Conservation (phyloP, 257 asterid species). For the Nicotiana tabacum region DNA sequence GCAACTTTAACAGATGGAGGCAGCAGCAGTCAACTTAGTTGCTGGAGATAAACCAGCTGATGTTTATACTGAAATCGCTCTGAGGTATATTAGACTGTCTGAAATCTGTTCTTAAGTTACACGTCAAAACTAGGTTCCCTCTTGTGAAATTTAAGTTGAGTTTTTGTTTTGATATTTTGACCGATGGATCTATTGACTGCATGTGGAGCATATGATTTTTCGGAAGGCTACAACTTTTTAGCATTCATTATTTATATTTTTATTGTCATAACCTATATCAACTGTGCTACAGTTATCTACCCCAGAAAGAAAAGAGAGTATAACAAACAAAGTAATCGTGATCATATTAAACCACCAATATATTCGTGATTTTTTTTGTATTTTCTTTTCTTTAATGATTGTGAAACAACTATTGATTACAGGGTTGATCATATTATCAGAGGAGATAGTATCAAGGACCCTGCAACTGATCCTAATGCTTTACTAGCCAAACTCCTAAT, state of each 20-base stretch:
- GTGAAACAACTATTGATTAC: slow-evolving; percentile 22
- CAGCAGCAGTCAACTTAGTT: slow-evolving; percentile 90
- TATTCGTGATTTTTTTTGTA: neutral
- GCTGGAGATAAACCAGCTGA: slow-evolving; percentile 90
- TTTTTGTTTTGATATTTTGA: neutral
- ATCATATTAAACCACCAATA: neutral
- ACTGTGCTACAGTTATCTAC: neutral
- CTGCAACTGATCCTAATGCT: slow-evolving; percentile 61
- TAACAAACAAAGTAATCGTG: neutral
- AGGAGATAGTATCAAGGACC: slow-evolving; percentile 75
- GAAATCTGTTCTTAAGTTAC: neutral
- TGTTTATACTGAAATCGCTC: slow-evolving; percentile 95
- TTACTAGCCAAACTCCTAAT: slow-evolving; percentile 68
- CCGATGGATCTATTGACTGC: neutral
- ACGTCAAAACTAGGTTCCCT: neutral
- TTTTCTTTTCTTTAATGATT: neutral
- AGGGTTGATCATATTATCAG: slow-evolving; percentile 81
- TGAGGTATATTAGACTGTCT: slow-evolving; percentile 44
- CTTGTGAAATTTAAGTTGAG: neutral
- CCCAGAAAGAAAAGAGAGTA: neutral
- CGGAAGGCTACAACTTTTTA: neutral
- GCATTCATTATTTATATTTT: neutral
- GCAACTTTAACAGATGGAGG: slow-evolving; percentile 65
- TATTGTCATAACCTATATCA: neutral
- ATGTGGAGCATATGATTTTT: neutral